A percentile compares a stretch with the other conserved stretches of the same genome.
Conservation (phyloP, 345 rosid genomes). For the Citrus maxima region DNA sequence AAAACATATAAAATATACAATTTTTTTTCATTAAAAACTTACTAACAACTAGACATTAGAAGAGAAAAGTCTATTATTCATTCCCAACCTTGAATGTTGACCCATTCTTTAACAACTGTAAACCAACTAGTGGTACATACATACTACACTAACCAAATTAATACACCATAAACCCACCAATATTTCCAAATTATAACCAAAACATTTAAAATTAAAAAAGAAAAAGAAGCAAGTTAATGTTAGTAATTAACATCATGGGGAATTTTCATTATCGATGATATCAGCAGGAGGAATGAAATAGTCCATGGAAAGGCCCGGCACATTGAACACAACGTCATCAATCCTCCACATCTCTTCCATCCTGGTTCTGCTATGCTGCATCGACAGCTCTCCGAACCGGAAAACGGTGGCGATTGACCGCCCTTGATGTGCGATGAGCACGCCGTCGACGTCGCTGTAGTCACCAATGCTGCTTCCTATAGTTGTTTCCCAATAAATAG, state of each 20-base stretch:
- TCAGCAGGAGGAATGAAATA: slow-evolving; percentile 96
- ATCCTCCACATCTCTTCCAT: slow-evolving; percentile 95
- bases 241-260: slow-evolving; percentile 13
- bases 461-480: slow-evolving; percentile 87
- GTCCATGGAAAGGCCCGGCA: slow-evolving; percentile 79
- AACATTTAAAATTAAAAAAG: background rate
- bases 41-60: no score
- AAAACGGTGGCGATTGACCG: slow-evolving; percentile 87
- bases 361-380: slow-evolving; percentile 70
- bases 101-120: slow-evolving; percentile 1
- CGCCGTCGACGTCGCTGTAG: slow-evolving; percentile 84
- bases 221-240: background rate
- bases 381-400: slow-evolving; percentile 68
- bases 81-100: background rate
- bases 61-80: slow-evolving; percentile 4
- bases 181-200: slow-evolving; percentile 1
- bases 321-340: slow-evolving; percentile 90
- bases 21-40: no score
- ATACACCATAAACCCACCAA: slow-evolving; percentile 13
- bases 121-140: slow-evolving; percentile 2
- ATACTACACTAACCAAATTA: background rate
- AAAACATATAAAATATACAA: no score
- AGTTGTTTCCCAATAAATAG: slow-evolving; percentile 88
- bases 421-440: slow-evolving; percentile 74
- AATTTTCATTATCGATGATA: slow-evolving; percentile 40